phyloP scores from a whole-genome alignment of 2,329 filamentous ascomycete genomes.

The Sporothrix inflata region DNA sequence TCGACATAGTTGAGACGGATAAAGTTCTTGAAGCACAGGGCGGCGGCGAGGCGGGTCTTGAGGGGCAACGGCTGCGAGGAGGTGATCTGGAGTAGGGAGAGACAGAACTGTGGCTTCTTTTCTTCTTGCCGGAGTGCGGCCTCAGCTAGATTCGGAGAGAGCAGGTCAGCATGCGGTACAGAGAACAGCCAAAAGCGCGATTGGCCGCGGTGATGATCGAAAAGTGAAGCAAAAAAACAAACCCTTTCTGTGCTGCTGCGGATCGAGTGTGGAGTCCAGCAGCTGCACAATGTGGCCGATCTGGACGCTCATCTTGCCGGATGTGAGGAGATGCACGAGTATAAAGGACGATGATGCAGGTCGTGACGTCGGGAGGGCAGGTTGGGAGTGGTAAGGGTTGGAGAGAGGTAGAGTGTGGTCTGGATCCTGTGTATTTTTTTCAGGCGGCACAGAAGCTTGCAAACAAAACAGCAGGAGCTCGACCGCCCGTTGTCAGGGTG shows the following conservation, averaged over 20 bases:
- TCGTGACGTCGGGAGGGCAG: background rate
- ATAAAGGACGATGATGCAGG: background rate
- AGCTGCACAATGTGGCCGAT: constrained; percentile 73
- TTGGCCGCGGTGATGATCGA: background rate
- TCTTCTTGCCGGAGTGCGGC: constrained; percentile 77
- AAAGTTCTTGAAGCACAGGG: constrained; percentile 98
- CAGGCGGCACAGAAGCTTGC: constrained; percentile 23
- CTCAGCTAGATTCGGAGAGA: constrained; percentile 66
- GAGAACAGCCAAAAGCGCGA: too few relatives aligned
- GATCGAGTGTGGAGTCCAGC: constrained; percentile 88
- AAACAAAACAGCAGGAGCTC: constrained; percentile 31
- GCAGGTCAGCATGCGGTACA: background rate
- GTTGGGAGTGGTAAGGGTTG: background rate
- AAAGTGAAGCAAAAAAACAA: constrained; percentile 15
- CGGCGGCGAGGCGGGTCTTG: constrained; percentile 83
- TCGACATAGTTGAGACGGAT: constrained; percentile 94
- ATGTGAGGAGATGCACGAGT: background rate
- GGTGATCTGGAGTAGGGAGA: constrained; percentile 87
- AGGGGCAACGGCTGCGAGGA: constrained; percentile 71
- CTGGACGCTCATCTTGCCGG: constrained; percentile 58
- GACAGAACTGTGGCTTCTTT: constrained; percentile 82
- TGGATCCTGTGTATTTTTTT: constrained; percentile 24
- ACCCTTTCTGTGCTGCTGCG: constrained; percentile 88
- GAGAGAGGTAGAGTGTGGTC: constrained; percentile 3
- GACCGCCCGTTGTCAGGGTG: constrained; percentile 29